Evolutionary conservation across 345 rosid species (phyloP).

Genomic region (Moringa oleifera): DNA sequence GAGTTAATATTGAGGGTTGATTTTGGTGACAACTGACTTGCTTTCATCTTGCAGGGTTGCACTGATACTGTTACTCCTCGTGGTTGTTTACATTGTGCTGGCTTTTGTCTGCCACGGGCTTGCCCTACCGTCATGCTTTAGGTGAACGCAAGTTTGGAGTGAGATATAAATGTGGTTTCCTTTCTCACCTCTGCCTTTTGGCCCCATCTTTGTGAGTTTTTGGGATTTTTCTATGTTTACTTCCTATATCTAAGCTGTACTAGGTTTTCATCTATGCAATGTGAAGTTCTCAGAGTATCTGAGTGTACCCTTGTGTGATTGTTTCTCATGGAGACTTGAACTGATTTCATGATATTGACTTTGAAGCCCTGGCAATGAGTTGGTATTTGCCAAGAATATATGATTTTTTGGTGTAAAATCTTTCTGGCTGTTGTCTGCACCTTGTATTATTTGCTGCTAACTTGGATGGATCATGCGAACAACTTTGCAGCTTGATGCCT

Average conservation of each 20-base stretch:
- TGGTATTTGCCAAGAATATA: not conserved
- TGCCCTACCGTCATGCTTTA: constrained; percentile 65
- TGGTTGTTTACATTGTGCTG: constrained; percentile 62
- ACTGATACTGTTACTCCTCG: constrained; percentile 47
- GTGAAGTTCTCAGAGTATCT: constrained; percentile 6
- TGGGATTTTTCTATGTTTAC: constrained; percentile 7
- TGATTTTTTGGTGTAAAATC: not conserved
- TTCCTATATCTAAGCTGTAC: constrained; percentile 2
- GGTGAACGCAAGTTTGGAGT: constrained; percentile 28
- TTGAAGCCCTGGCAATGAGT: not conserved
- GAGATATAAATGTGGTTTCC: constrained; percentile 15
- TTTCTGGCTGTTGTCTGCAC: not conserved
- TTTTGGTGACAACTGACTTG: constrained; percentile 12
- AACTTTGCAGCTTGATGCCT: no score
- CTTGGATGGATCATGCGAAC: no score
- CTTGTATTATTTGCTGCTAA: not conserved
- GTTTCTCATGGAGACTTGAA: not conserved
- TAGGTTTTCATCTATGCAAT: constrained; percentile 14
- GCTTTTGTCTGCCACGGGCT: constrained; percentile 82
- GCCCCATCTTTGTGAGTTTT: not conserved
- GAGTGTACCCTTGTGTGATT: not conserved
- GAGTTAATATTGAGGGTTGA: no score
- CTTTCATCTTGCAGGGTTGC: constrained; percentile 51
- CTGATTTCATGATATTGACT: not conserved
- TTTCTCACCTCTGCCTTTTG: constrained; percentile 8